phyloP scores from a whole-genome alignment of 139 green algal species.

The Coccomyxa sp. region DNA sequence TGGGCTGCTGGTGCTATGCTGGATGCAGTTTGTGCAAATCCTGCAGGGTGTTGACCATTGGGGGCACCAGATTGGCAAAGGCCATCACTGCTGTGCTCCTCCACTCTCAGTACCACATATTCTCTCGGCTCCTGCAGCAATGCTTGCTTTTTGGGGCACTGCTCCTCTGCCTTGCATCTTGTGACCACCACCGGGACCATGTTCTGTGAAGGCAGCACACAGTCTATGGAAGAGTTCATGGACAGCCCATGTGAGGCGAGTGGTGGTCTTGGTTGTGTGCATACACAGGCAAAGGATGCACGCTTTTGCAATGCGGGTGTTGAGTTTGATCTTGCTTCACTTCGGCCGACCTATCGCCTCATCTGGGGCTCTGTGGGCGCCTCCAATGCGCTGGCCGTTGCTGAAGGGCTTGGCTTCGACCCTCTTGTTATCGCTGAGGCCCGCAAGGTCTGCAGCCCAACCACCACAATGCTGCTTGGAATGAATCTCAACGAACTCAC shows the following conservation, averaged over 20 bases:
- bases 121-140: too few species aligned
- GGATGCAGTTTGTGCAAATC: background rate
- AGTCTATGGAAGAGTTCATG: too few species aligned
- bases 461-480: background rate
- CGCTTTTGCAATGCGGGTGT: slow-evolving; percentile 54
- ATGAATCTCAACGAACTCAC: background rate
- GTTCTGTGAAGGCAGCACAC: too few species aligned
- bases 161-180: too few species aligned
- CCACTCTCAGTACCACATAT: too few species aligned
- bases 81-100: too few species aligned
- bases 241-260: background rate
- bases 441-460: slow-evolving; percentile 17
- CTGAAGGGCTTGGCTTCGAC: slow-evolving; percentile 52
- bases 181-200: too few species aligned
- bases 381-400: slow-evolving; percentile 52
- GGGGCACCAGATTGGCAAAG: too few species aligned
- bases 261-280: background rate
- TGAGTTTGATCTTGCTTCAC: slow-evolving; percentile 54
- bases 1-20: background rate
- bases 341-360: slow-evolving; percentile 62
- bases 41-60: too few species aligned
- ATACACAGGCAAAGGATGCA: slow-evolving; percentile 7
- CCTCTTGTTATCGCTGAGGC: slow-evolving; percentile 38
- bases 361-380: slow-evolving; percentile 43
- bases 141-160: too few species aligned